Evolutionary conservation across 2,329 filamentous ascomycete genomes (phyloP).

Genomic region (Colletotrichum camelliae): DNA sequence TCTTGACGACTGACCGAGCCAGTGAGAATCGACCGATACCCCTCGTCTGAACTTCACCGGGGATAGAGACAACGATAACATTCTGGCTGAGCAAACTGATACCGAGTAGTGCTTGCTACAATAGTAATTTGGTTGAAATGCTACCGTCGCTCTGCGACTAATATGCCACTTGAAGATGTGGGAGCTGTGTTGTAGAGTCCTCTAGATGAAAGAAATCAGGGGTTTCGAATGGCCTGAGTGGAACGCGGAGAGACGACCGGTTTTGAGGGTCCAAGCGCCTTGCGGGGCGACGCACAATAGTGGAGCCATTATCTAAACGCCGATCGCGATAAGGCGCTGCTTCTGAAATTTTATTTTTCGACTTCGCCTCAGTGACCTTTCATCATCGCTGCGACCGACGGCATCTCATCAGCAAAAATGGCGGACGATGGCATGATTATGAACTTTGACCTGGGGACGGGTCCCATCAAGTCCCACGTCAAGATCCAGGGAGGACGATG

Average conservation of each 20-base stretch:
- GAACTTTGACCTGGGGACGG: slow-evolving; percentile 83
- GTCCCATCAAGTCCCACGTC: slow-evolving; percentile 64
- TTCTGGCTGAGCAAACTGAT: background rate
- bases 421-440: slow-evolving; percentile 94
- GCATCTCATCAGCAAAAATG: slow-evolving; percentile 57
- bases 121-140: background rate
- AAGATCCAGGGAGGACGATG: slow-evolving; percentile 90
- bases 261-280: background rate
- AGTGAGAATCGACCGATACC: background rate
- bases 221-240: background rate
- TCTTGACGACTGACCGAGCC: background rate
- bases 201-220: background rate
- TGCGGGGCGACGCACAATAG: background rate
- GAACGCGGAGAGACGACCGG: no score
- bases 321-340: slow-evolving; percentile 15
- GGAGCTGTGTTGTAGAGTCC: background rate
- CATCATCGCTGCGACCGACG: background rate
- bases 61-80: background rate
- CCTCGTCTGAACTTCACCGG: background rate
- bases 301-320: slow-evolving; percentile 14
- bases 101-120: background rate
- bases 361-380: background rate
- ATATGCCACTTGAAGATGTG: background rate
- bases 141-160: background rate
- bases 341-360: slow-evolving; percentile 13